Base-by-base conservation (phyloP, 305 asterid genomes). In the Plantago lanceolata region DNA sequence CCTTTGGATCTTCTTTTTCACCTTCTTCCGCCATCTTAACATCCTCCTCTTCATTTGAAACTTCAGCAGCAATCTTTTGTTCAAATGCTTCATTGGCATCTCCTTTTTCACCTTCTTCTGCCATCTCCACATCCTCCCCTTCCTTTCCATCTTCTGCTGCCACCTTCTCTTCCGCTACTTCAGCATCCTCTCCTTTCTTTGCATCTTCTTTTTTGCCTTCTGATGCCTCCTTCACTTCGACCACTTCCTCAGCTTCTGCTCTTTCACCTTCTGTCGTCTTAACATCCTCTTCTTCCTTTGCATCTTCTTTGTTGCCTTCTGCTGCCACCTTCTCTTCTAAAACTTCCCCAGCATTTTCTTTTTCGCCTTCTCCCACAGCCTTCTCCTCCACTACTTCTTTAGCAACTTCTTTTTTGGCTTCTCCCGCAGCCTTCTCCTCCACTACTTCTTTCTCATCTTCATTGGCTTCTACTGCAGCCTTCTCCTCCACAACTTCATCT, bases 81-180 rank as follows among this genome's bases (percentile, higher is more conserved):
- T 59, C 66, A 3, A 16, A 51, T 3, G 4, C 64, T 33, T 64
- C 55, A 48, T 53, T 40, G 16, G 16, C 60, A 9, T 14, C 59
- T 33, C 16, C 21, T 55, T 51, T 51, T 19, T 51, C 56, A 9
- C 20, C 56, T 17, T 63, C 53, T 28, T 63, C 53, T 28, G 55
- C 64, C 31, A 52, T 65, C 31, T 70, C 52, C 11, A 56, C 65
- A 61, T 50, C 66, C 17, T 71, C 76, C 24, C 45, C 70, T 57
- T 65, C 70, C 44, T 70, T 59, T 19, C 48, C 47, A 3, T 13
- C 19, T 13, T n/a, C 40, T 70, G 81, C 81, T 1, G 72, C 65
- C 28, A 61, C 58, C 57, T 66, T 66, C 68, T 49, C 79, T 65
- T 53, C 54, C 18, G 28, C 78, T 68, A 74, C 78, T 5, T 45